Evolutionary conservation across 2,329 filamentous ascomycete species (phyloP).

Genomic region (Harringtonia lauricola): DNA sequence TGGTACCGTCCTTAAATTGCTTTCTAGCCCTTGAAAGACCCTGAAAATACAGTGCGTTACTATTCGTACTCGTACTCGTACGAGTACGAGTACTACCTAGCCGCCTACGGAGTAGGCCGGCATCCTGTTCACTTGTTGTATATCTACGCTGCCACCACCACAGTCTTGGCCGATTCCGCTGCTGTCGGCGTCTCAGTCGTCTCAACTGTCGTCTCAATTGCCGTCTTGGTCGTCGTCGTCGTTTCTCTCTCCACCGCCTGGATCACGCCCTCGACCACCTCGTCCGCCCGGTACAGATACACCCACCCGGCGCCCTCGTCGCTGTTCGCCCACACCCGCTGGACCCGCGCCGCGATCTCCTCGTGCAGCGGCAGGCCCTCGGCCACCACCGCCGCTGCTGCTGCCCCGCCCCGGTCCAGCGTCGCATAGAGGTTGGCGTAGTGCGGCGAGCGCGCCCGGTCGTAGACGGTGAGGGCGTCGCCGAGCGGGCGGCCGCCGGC

Average conservation of each 20-base stretch:
- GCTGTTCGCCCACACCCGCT: no score
- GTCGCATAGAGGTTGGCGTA: conserved; percentile 10
- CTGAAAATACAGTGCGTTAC: no score
- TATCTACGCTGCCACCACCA: no score
- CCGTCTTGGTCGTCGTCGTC: not conserved
- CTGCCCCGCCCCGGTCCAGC: conserved; percentile 4
- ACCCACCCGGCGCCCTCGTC: conserved; percentile 6
- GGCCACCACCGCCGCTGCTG: conserved; percentile 1
- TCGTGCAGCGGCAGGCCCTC: conserved; percentile 8
- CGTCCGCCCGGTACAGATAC: conserved; percentile 8
- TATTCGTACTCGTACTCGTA: no score
- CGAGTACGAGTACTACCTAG: no score
- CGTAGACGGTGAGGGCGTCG: conserved; percentile 7
- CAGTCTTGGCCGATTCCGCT: no score
- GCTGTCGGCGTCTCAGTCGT: no score
- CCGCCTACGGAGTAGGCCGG: no score
- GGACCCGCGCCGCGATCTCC: conserved; percentile 8
- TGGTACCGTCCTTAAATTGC: no score
- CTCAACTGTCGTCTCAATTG: conserved; percentile 1
- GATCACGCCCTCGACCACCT: conserved; percentile 7
- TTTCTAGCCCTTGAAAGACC: no score
- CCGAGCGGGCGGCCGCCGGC: not conserved
- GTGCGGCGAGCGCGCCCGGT: conserved; percentile 9
- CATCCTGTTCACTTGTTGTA: no score
- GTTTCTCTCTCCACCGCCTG: not conserved